Evolutionary conservation across 768 basidiomycete genomes (phyloP), one percentile per base, ranked within the genome.

Genomic region (Amanita phalloides): DNA sequence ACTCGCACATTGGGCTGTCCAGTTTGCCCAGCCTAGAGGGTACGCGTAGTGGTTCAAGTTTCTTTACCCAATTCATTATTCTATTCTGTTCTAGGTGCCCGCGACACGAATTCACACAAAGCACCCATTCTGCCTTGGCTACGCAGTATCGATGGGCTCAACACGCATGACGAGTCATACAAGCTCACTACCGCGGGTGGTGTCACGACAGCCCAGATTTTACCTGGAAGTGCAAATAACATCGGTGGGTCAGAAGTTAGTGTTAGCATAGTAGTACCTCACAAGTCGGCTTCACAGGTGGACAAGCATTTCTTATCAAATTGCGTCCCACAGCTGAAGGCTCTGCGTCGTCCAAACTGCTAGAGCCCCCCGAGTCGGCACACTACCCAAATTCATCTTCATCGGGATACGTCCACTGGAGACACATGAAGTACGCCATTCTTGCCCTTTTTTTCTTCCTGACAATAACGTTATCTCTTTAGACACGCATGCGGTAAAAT

Each of bases 271-370:
- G n/a, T 17, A 11, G 28, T 14, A 26, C 6, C 28, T 20, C 28
- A 36, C 6, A 33, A 14, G 25, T 14, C 7, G 17, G 3, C 41
- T 25, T 39, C 50, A 14, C 28, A 83, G 86, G 85, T 41, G 88
- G 88, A 17, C 86, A 88, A 58, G 84, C 85, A 0, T 89, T 86
- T 61, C 69, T 80, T 3, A 86, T 90, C 60, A 91, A 91, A 61
- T 62, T 86, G 3, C 74, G 90, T 23, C 70, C 72, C n/a, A 90
- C 87, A 0, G 57, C 67, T 0, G 86, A 86, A 60, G 74, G 80
- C n/a, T 82, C 84, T 0, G 74, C 82, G 0, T 76, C 76, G 13
- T 77, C 82, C 0, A 77, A 82, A 69, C 71, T 88, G 3, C 69
- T 92, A 13, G 90, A 93, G 47, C 81, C 86, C 0, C 88, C 90